phyloP scores from a whole-genome alignment of 2,329 filamentous ascomycete genomes.

The Penicillium fuscoglaucum region DNA sequence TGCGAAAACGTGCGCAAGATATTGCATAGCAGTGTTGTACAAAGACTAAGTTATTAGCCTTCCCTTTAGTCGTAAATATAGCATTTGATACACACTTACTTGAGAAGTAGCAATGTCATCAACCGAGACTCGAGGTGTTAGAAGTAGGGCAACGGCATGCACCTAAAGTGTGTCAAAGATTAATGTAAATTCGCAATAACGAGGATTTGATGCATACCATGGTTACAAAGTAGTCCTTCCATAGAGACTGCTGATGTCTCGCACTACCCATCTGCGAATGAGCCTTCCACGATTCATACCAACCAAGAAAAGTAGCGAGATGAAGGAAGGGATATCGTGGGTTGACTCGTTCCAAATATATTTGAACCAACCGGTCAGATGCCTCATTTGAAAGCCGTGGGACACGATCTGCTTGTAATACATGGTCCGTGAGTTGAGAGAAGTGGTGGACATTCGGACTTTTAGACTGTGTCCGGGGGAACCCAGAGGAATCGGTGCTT shows the following conservation, averaged over 20 bases:
- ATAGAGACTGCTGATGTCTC: slow-evolving; percentile 2
- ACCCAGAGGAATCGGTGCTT: background rate
- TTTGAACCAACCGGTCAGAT: slow-evolving; percentile 8
- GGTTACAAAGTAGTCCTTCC: slow-evolving; percentile 18
- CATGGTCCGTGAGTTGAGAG: background rate
- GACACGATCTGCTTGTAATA: background rate
- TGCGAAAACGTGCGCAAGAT: slow-evolving; percentile 12
- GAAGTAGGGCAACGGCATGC: slow-evolving; percentile 17
- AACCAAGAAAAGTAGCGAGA: slow-evolving; percentile 11
- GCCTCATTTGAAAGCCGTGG: slow-evolving; percentile 4
- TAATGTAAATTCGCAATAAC: background rate
- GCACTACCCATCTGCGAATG: background rate
- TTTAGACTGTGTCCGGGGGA: background rate
- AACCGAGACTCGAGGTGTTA: slow-evolving; percentile 15
- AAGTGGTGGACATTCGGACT: background rate
- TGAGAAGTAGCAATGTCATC: slow-evolving; percentile 13
- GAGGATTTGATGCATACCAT: slow-evolving; percentile 8
- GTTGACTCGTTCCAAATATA: slow-evolving; percentile 20
- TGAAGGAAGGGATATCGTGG: slow-evolving; percentile 21
- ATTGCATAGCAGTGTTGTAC: slow-evolving; percentile 15
- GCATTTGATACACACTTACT: background rate
- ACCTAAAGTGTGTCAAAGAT: background rate
- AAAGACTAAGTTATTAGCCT: slow-evolving; percentile 6
- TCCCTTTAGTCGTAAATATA: background rate
- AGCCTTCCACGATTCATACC: slow-evolving; percentile 19